Evolutionary conservation across 441 rosid genomes (phyloP), one percentile per base, ranked within the genome.

Genomic region (Pelargonium myrrhifolium): DNA sequence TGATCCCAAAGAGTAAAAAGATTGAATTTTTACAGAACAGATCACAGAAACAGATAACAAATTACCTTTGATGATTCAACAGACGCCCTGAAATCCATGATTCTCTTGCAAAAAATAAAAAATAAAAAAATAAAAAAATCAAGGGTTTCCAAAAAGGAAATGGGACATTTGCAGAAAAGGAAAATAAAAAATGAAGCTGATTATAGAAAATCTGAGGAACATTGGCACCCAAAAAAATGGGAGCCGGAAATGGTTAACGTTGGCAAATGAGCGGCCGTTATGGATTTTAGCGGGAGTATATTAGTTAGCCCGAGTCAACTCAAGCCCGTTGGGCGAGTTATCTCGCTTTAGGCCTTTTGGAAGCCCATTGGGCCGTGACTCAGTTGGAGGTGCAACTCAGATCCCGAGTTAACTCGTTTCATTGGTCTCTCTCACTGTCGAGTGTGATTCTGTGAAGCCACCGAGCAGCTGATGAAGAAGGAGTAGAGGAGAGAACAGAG

Each of bases 401-500:
- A 55, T 1, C 9, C 61, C 28, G 61, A 55, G 62, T 58, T 58
- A 14, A 58, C 62, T 58, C 62, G 62, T n/a, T 58, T 58, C 62
- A 21, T 58, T 24, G 1, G 21, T 51, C 21, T 51, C 58, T 3
- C 58, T 11, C 15, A 11, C 15, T 47, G 53, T 14, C 15, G 21
- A 18, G 61, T 55, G 28, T 20, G 61, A 20, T 55, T 39, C 12
- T 64, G 14, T 21, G 45, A 15, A 58, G 47, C 31, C 12, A 15
- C 2, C 11, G 49, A 9, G 2, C 0, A 37, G 47, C 9, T 17
- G 6, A 31, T 8, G 60, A 20, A 18, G 11, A 37, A 24, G n/a
- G 76, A 45, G 10, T 5, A 28, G 65, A 37, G 70, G 69, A 39
- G 65, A 61, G 64, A 14, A 6, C 51, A 53, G 64, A 58, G 9